Conservation (phyloP, 2,329 filamentous ascomycete species). For the Dryadomyces quercus-mongolicae region DNA sequence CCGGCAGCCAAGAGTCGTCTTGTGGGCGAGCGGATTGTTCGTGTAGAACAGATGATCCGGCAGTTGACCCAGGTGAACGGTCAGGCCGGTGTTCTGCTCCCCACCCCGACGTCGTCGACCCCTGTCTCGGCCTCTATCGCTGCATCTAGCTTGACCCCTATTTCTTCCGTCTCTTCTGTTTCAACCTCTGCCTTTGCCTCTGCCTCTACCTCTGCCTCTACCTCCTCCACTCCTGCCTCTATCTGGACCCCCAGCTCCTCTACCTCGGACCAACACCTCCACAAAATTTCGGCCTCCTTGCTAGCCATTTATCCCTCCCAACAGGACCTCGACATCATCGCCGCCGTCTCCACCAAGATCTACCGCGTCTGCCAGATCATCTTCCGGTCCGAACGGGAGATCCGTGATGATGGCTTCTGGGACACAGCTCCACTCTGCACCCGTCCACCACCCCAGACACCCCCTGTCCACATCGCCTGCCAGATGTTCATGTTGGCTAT, state of each 20-base stretch:
- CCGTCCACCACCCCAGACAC: neutral
- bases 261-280: too few species aligned
- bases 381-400: constrained; percentile 6
- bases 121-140: too few species aligned
- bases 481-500: constrained; percentile 20
- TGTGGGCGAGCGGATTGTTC: constrained; percentile 9
- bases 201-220: neutral
- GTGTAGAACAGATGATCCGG: constrained; percentile 9
- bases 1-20: constrained; percentile 7
- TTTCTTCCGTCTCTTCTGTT: neutral
- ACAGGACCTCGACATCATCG: constrained; percentile 6
- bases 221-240: neutral
- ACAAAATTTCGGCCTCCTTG: constrained; percentile 1
- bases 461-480: constrained; percentile 21
- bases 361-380: constrained; percentile 6
- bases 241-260: neutral
- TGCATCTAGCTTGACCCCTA: neutral
- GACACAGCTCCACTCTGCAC: neutral
- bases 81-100: too few species aligned
- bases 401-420: constrained; percentile 4
- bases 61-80: constrained; percentile 2
- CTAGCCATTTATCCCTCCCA: constrained; percentile 5
- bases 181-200: neutral
- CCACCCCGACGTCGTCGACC: too few species aligned
- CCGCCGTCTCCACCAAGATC: neutral